Evolutionary conservation across 75 land plant genomes (phyloP).

Genomic region (Pinus albicaulis): DNA sequence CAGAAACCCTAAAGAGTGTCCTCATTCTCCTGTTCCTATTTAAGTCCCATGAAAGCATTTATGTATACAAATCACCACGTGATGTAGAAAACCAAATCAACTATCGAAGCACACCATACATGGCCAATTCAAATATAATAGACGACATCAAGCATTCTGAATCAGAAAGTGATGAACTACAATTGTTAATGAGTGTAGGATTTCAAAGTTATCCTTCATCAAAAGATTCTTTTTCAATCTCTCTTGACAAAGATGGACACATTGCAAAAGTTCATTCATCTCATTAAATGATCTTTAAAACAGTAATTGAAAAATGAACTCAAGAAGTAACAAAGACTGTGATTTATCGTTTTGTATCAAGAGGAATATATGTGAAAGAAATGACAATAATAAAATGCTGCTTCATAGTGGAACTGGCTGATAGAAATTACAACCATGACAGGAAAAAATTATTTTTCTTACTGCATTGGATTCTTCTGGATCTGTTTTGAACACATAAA

Average conservation of each 20-base stretch:
- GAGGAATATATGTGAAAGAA: background rate
- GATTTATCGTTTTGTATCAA: background rate
- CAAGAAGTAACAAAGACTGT: background rate
- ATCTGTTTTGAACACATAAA: constrained; percentile 88
- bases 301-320: background rate
- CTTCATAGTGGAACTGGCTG: background rate
- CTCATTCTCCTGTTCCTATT: too few relatives aligned
- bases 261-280: background rate
- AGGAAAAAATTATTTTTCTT: constrained; percentile 13
- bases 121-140: background rate
- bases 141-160: background rate
- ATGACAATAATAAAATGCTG: background rate
- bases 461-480: constrained; percentile 71
- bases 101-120: background rate
- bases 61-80: background rate
- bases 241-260: background rate
- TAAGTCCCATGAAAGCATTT: too few relatives aligned
- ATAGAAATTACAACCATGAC: background rate
- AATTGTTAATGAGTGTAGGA: background rate
- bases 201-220: background rate
- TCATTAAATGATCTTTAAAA: background rate
- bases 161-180: background rate
- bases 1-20: too few relatives aligned
- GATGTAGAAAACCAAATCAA: background rate
- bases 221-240: background rate